Evolutionary conservation across 768 basidiomycete species (phyloP), one percentile per base, ranked within the genome.

Genomic region (Hemileccinum impolitum): DNA sequence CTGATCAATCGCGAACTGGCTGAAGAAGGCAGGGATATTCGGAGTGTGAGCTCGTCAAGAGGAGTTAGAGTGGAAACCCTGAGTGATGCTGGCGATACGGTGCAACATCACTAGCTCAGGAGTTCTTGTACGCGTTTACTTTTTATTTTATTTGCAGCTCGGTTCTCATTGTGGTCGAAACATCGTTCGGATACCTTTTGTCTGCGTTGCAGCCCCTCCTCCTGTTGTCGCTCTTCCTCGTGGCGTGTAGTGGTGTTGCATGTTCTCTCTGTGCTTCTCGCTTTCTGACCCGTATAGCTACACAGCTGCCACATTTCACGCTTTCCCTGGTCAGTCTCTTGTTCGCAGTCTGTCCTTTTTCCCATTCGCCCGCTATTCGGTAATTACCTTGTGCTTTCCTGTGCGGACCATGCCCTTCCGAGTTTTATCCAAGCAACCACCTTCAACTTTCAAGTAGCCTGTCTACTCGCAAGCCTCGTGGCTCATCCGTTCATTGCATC

Each of bases 1-100:
- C 54, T 70, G 50, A 68, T 93, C 42, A 83, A 76, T 60, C 76
- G 84, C 52, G 90, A 92, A 69, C 69, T 94, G 47, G 88, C 89
- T 19, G 90, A 92, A 69, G 91, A 94, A 65, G 91, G 91, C n/a
- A 75, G 86, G 59, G 90, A 91, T 64, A 86, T 94, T 38, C 74
- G 87, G 63, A 91, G 87, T 63, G 91, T 93, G 32, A 74, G 80
- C 58, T 89, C 86, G 36, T 85, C 84, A 58, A 76, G 90, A 60
- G 89, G 87, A 36, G 87, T 90, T 51, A 80, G 72, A 61, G 87
- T 93, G 51, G 88, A 91, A 66, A 82, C 82, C 55, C 67, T 79
- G 50, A 78, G 79, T 63, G 79, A 81, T 60, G 68, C 70, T 54
- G 77, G 71, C 54, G 78, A 75, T 58, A 74, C 75, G 26, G 67